Conservation (phyloP, 1,284 basidiomycete genomes). For the Pterulicium gracile region DNA sequence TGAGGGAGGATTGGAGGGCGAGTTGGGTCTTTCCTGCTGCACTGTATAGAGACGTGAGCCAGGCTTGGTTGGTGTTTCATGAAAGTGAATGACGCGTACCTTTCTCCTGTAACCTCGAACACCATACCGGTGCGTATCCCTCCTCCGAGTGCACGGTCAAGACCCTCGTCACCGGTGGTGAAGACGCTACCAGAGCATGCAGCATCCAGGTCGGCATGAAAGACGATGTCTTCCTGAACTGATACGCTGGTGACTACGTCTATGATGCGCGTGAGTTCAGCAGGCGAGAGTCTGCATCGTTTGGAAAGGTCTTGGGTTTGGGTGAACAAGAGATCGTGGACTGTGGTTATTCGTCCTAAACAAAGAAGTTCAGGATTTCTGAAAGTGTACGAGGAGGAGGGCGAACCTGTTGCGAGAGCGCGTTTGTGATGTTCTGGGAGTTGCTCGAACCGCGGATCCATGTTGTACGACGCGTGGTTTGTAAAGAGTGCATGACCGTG, state of each 20-base stretch:
- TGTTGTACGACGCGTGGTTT: too few relatives aligned
- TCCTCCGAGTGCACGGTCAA: slow-evolving; percentile 64
- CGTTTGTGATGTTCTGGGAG: neutral
- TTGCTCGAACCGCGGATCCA: neutral
- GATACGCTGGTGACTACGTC: slow-evolving; percentile 25
- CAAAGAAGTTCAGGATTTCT: too few relatives aligned
- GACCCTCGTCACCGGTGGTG: slow-evolving; percentile 56
- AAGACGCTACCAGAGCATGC: slow-evolving; percentile 18
- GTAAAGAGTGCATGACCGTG: too few relatives aligned
- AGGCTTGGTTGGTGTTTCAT: slow-evolving; percentile 2
- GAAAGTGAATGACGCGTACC: slow-evolving; percentile 32
- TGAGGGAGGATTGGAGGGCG: slow-evolving; percentile 67
- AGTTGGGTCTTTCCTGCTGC: slow-evolving; percentile 85
- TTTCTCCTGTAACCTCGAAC: slow-evolving; percentile 83
- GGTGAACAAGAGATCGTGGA: slow-evolving; percentile 39
- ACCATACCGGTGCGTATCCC: slow-evolving; percentile 69
- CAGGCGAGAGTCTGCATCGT: slow-evolving; percentile 36
- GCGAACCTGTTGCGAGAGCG: slow-evolving; percentile 20
- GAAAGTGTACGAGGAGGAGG: too few relatives aligned
- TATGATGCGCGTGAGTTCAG: slow-evolving; percentile 39
- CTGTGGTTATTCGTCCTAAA: too few relatives aligned
- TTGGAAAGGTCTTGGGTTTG: slow-evolving; percentile 39
- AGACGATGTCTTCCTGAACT: neutral
- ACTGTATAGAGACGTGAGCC: slow-evolving; percentile 27
- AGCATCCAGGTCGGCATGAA: neutral